Percentiles rank a stretch among this genome's conserved stretches.
phyloP scores from a whole-genome alignment of 352 stramenopile genomes.

The Pythium scleroteichum region DNA sequence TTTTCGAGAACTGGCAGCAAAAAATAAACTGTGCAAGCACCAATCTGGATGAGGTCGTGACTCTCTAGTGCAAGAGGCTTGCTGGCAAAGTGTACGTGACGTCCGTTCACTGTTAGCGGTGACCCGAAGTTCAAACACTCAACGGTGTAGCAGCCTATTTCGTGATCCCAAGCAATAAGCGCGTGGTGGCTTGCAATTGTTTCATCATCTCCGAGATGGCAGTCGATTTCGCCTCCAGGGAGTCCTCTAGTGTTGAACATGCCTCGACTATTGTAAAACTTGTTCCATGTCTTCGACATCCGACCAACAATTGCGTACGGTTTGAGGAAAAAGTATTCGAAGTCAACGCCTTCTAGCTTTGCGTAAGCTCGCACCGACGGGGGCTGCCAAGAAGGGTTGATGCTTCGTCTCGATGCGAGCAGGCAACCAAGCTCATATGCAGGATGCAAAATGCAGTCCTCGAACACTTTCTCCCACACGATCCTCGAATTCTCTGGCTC shows the following conservation, averaged over 20 bases:
- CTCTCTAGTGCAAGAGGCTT: slow-evolving; percentile 47
- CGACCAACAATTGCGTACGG: slow-evolving; percentile 66
- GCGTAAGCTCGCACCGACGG: slow-evolving; percentile 59
- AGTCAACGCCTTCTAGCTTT: slow-evolving; percentile 63
- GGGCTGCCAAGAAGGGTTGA: slow-evolving; percentile 17
- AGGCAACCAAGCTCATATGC: slow-evolving; percentile 42
- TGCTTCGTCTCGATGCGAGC: slow-evolving; percentile 22
- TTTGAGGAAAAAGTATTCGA: slow-evolving; percentile 75
- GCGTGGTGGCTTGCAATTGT: slow-evolving; percentile 62
- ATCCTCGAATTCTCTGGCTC: not conserved
- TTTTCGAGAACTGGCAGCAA: slow-evolving; percentile 44
- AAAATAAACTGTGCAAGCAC: slow-evolving; percentile 72
- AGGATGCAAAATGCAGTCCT: slow-evolving; percentile 34
- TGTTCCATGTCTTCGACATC: slow-evolving; percentile 47
- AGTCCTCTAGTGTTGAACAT: slow-evolving; percentile 51
- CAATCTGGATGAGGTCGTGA: slow-evolving; percentile 65
- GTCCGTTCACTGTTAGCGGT: slow-evolving; percentile 71
- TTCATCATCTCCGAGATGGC: slow-evolving; percentile 69
- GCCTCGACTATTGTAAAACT: slow-evolving; percentile 61
- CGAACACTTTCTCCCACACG: slow-evolving; percentile 4
- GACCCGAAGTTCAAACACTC: slow-evolving; percentile 59
- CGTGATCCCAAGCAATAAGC: slow-evolving; percentile 65
- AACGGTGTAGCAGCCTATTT: slow-evolving; percentile 52
- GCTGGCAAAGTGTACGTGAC: slow-evolving; percentile 47
- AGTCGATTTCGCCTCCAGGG: slow-evolving; percentile 53